Evolutionary conservation across 225 moss, liverwort and hornwort species (phyloP).

Genomic region (Polytrichum commune): DNA sequence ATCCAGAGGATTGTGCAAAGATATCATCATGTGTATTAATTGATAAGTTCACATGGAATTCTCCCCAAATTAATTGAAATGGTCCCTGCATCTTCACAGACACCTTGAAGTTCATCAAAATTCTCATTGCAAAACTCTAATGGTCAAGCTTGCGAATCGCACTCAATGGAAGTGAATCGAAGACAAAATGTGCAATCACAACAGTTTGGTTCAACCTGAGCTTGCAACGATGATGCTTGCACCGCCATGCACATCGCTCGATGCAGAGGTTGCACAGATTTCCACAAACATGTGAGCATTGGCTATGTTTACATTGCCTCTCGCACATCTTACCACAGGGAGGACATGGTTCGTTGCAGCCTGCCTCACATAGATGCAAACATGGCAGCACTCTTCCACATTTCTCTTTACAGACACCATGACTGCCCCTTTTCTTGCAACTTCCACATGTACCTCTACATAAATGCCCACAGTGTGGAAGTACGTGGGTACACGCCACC

Average conservation of each 20-base stretch:
- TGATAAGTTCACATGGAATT: no score
- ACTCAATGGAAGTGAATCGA: no score
- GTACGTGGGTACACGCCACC: constrained; percentile 16
- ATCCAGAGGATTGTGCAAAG: no score
- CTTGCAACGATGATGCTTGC: constrained; percentile 27
- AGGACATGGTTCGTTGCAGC: constrained; percentile 37
- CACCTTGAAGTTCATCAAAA: no score
- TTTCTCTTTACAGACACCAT: constrained; percentile 20
- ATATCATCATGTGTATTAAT: no score
- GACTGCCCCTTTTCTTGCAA: constrained; percentile 22
- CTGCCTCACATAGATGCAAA: constrained; percentile 30
- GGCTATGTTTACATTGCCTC: constrained; percentile 38
- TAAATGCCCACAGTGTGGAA: constrained; percentile 27
- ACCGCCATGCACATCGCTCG: constrained; percentile 42
- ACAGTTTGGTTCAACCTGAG: constrained; percentile 2
- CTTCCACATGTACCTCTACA: constrained; percentile 43
- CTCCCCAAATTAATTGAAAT: no score
- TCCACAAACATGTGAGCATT: constrained; percentile 21
- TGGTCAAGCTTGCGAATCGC: no score
- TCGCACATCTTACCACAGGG: constrained; percentile 28
- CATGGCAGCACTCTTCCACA: constrained; percentile 39
- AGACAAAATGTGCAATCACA: no score
- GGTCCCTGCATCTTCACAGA: no score
- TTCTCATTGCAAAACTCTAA: no score
- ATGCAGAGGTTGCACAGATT: constrained; percentile 25